Conservation (phyloP, 257 asterid genomes). For the Solanum pimpinellifolium region DNA sequence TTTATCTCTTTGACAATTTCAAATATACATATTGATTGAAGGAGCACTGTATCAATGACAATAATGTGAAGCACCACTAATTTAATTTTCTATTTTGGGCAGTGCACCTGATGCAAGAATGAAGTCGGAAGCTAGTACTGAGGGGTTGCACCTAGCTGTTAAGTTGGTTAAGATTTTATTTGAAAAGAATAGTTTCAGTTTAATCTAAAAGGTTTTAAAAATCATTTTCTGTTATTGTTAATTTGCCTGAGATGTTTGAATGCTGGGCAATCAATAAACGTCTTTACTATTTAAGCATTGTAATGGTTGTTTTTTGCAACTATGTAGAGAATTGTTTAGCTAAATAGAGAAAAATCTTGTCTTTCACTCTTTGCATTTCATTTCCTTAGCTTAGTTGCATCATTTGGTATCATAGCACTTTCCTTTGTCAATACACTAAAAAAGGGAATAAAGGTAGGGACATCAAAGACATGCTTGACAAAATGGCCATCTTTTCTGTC, state of each 20-base stretch:
- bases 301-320: not conserved
- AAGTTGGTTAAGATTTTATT: not conserved
- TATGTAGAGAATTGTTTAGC: not conserved
- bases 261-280: not conserved
- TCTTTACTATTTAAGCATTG: not conserved
- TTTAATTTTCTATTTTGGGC: not conserved
- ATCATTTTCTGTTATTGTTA: not conserved
- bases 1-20: not conserved
- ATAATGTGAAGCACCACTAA: not conserved
- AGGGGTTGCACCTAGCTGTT: not conserved
- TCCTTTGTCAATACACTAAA: not conserved
- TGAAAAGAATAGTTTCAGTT: not conserved
- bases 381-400: not conserved
- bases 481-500: not conserved
- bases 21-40: not conserved
- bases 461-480: not conserved
- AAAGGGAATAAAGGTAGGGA: not conserved
- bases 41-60: not conserved
- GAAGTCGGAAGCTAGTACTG: not conserved
- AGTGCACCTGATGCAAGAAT: not conserved
- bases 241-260: not conserved
- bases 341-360: not conserved
- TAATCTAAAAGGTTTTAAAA: not conserved
- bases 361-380: not conserved
- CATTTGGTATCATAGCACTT: not conserved